Evolutionary conservation across 805 yeast genomes (phyloP).

Genomic region (Starmerella stigmatis): DNA sequence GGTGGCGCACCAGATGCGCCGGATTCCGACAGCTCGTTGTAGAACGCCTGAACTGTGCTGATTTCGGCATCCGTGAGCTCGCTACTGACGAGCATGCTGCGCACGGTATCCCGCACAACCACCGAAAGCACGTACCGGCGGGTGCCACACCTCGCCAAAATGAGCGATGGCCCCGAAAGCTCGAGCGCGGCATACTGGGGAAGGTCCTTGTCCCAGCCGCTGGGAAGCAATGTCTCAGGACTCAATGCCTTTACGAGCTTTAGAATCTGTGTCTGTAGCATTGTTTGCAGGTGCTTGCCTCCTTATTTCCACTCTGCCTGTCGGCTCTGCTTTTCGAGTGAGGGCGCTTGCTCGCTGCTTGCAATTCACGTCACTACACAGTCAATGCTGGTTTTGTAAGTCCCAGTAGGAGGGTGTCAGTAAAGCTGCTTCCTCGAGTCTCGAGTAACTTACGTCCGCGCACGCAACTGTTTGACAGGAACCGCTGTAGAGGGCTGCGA

Average conservation of each 20-base stretch:
- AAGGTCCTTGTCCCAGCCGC: slow-evolving; percentile 6
- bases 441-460: no score
- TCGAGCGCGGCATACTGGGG: slow-evolving; percentile 4
- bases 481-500: no score
- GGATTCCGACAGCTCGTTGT: no score
- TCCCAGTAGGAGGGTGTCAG: no score
- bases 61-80: background rate
- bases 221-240: background rate
- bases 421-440: no score
- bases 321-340: no score
- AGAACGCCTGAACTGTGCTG: background rate
- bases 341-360: no score
- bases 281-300: background rate
- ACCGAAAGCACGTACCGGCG: background rate
- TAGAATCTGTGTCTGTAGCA: background rate
- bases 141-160: background rate
- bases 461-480: no score
- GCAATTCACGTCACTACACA: no score
- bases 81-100: slow-evolving; percentile 2
- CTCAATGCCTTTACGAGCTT: slow-evolving; percentile 4
- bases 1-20: background rate
- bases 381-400: no score
- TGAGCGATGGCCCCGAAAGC: background rate
- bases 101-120: background rate
- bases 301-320: background rate